Evolutionary conservation across 768 basidiomycete species (phyloP), one percentile per base, ranked within the genome.

Genomic region (Kwoniella sp.): DNA sequence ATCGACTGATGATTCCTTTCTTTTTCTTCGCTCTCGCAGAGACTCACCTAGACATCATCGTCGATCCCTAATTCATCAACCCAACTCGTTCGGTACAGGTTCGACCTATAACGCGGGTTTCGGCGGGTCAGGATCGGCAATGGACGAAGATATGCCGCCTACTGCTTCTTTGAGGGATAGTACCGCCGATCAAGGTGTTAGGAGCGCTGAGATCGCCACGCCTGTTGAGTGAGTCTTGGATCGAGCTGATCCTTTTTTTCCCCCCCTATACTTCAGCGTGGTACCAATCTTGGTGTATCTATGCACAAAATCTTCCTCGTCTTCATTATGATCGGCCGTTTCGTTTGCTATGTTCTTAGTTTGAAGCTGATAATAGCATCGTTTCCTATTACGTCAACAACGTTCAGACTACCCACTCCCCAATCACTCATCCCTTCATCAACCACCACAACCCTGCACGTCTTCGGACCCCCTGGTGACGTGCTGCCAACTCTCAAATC

Each of bases 131-230:
- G 30, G 21, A 21, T 24, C 37, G 37, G 27, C 64, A 1, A 53
- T 68, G 15, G 72, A 73, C 46, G 76, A 77, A 29, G 76, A 77
- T 58, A 66, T 69, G 64, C 76, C 76, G 2, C 76, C 76, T 3
- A 77, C 76, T 1, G 60, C 66, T 13, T 58, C 53, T 19, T 51
- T 73, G 26, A 56, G 70, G 19, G 74, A 76, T 63, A 44, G 40
- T 44, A 30, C 55, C 1, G 19, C 56, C 19, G 56, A 57, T 17
- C 22, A 24, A 25, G 40, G 33, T 24, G 25, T 21, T 25, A 49
- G 29, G 24, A 46, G n/a, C 10, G 37, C 55, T n/a, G 55, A 55
- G 19, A 33, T 58, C 8, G 2, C 52, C 4, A 29, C 44, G 22
- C 26, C 65, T 24, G 24, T 30, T 2, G 50, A 65, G 68, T 71